phyloP scores from a whole-genome alignment of 495 filamentous ascomycete species.

The Aspergillus sclerotiicarbonarius region DNA sequence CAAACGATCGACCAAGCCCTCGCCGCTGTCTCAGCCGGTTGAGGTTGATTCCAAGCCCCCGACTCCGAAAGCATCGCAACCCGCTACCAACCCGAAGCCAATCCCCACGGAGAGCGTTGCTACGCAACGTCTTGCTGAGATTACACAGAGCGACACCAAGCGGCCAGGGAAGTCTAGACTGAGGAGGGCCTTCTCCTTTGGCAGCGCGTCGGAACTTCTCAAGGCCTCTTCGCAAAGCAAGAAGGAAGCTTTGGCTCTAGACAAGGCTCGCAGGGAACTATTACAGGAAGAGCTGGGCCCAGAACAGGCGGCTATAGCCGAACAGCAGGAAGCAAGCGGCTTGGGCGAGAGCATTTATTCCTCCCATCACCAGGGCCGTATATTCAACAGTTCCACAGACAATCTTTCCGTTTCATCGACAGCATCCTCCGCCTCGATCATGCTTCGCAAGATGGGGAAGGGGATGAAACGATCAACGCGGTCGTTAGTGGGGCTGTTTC shows the following conservation, averaged over 20 bases:
- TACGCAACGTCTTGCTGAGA: constrained; percentile 72
- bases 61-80: constrained; percentile 22
- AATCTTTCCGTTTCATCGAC: constrained; percentile 97
- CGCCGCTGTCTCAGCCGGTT: constrained; percentile 84
- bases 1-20: constrained; percentile 73
- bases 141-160: constrained; percentile 70
- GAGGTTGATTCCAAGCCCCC: constrained; percentile 49
- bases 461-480: constrained; percentile 91
- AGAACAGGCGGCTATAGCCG: constrained; percentile 86
- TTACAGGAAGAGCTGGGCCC: constrained; percentile 72
- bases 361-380: constrained; percentile 70
- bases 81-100: constrained; percentile 23
- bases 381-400: constrained; percentile 91
- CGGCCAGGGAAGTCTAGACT: constrained; percentile 83
- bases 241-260: constrained; percentile 52
- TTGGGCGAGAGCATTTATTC: constrained; percentile 88
- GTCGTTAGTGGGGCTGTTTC: constrained; percentile 90
- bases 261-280: constrained; percentile 68
- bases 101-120: constrained; percentile 59
- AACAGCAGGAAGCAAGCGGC: constrained; percentile 85
- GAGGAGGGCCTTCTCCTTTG: constrained; percentile 93
- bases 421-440: constrained; percentile 95
- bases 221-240: constrained; percentile 67
- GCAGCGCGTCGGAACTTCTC: constrained; percentile 88
- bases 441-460: constrained; percentile 99